Conservation (phyloP, 139 green algal species). For the Coelastrella sp. region DNA sequence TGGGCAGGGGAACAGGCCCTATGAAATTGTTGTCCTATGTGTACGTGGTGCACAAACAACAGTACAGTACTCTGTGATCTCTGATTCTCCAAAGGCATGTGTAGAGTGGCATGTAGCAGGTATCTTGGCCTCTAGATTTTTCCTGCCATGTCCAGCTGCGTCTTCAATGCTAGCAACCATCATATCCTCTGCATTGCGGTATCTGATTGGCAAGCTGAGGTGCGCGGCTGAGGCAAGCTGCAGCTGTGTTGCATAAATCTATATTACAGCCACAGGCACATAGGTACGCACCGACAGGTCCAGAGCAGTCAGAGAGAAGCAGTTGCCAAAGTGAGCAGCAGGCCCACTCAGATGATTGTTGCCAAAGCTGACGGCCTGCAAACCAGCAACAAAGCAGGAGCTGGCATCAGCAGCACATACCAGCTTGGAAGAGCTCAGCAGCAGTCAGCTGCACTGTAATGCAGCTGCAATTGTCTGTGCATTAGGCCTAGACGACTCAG, state of each 20-base stretch:
- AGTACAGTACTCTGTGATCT: neutral
- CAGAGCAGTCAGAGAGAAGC: neutral
- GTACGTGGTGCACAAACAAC: neutral
- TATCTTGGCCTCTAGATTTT: too few species aligned
- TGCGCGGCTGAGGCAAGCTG: too few species aligned
- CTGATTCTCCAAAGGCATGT: too few species aligned
- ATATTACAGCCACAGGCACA: neutral
- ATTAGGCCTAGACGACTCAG: neutral
- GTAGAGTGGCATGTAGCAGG: too few species aligned
- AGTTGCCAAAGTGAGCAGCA: neutral
- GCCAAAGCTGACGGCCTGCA: conserved; percentile 14
- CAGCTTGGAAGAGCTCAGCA: neutral
- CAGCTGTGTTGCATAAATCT: too few species aligned
- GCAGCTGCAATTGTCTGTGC: neutral
- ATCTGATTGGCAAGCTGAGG: too few species aligned
- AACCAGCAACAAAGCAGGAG: neutral
- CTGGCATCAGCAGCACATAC: neutral
- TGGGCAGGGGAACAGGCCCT: neutral
- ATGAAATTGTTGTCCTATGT: conserved; percentile 22
- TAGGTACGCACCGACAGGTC: conserved; percentile 1
- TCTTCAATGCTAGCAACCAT: neutral
- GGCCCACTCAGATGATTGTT: neutral
- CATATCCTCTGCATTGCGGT: too few species aligned
- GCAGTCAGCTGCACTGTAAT: too few species aligned
- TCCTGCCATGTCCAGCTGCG: too few species aligned